A percentile compares a stretch with the other conserved stretches of the same genome.
Evolutionary conservation across 768 basidiomycete species (phyloP).

Genomic region (Podaxis sp.): DNA sequence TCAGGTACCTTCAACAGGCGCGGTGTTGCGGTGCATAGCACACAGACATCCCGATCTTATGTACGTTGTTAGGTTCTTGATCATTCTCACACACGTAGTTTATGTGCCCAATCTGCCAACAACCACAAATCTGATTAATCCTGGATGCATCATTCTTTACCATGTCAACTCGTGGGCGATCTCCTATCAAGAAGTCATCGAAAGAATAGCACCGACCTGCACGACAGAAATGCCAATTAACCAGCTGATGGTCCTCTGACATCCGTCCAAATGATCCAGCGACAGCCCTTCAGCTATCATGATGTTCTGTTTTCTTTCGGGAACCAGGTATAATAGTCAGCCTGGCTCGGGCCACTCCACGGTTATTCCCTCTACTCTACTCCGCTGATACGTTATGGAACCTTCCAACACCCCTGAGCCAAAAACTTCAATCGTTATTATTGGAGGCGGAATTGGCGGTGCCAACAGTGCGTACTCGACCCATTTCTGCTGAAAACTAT

Average conservation of each 20-base stretch:
- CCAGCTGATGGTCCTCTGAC: background rate
- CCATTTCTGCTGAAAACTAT: background rate
- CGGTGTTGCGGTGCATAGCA: background rate
- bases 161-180: background rate
- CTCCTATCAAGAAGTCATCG: background rate
- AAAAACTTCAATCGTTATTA: background rate
- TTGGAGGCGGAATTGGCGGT: constrained; percentile 7
- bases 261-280: background rate
- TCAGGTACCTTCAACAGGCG: background rate
- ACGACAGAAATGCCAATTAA: background rate
- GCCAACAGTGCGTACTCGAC: constrained; percentile 3
- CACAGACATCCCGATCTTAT: background rate
- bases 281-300: background rate
- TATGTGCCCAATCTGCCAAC: background rate
- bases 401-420: background rate
- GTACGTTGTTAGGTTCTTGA: background rate
- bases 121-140: background rate
- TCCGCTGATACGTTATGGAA: background rate
- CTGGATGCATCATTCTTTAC: background rate
- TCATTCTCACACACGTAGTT: background rate
- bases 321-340: background rate
- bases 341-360: background rate
- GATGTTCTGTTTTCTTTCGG: background rate
- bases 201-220: background rate
- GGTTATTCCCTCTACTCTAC: background rate